phyloP scores from a whole-genome alignment of 805 yeast genomes.

The Lipomyces kockii region DNA sequence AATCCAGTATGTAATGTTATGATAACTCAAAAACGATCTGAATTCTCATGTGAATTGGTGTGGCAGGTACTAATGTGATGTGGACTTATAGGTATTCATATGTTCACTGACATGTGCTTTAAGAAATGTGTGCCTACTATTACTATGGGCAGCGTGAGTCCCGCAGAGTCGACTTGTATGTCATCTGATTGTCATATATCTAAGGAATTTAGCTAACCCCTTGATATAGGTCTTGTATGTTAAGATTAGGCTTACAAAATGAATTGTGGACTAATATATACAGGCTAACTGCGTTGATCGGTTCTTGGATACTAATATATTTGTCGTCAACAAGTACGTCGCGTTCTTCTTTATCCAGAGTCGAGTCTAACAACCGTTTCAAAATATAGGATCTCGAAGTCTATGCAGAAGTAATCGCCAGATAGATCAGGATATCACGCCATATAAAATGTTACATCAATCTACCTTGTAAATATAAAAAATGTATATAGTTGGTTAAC shows the following conservation, averaged over 20 bases:
- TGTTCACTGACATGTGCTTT: constrained; percentile 88
- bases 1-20: constrained; percentile 52
- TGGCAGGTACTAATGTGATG: constrained; percentile 3
- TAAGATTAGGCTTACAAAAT: background rate
- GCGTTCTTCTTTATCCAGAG: background rate
- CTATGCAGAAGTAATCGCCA: constrained; percentile 1
- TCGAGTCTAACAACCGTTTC: background rate
- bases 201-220: background rate
- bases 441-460: too few relatives aligned
- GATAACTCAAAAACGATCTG: background rate
- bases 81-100: constrained; percentile 62
- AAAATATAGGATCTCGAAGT: background rate
- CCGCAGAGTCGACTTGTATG: constrained; percentile 67
- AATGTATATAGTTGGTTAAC: background rate
- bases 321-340: constrained; percentile 65
- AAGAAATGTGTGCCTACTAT: constrained; percentile 70
- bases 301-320: constrained; percentile 84
- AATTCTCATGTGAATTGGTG: background rate
- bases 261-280: constrained; percentile 23
- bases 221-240: constrained; percentile 19
- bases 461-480: background rate
- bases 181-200: background rate
- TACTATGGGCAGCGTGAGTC: constrained; percentile 52
- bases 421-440: background rate
- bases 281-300: constrained; percentile 80